phyloP scores from a whole-genome alignment of 768 basidiomycete species.

The Tylopilus sp. region DNA sequence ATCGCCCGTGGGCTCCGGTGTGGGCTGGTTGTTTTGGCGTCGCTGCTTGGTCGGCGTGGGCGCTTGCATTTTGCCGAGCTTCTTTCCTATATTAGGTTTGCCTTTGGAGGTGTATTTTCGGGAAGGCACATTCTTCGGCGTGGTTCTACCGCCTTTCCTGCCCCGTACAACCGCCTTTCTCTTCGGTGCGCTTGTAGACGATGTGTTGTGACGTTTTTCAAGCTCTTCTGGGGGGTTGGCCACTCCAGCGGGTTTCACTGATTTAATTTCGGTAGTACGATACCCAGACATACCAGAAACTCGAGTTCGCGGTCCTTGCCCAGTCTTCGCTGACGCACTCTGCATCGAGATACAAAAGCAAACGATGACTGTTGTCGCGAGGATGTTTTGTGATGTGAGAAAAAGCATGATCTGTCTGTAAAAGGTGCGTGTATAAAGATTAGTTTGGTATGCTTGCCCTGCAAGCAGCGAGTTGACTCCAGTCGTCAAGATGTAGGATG shows the following conservation, averaged over 20 bases:
- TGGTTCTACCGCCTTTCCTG: not conserved
- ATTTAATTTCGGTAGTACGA: not conserved
- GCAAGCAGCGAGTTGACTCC: conserved; percentile 7
- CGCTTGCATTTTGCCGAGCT: not conserved
- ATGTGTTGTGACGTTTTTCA: not conserved
- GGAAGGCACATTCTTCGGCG: not conserved
- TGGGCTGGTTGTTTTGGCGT: conserved; percentile 31
- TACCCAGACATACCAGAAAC: conserved; percentile 6
- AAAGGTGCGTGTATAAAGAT: not conserved
- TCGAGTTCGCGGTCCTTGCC: not conserved
- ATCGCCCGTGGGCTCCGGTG: conserved; percentile 38
- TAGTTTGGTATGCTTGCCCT: conserved; percentile 10
- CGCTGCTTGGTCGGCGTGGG: conserved; percentile 16
- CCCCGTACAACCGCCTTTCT: not conserved
- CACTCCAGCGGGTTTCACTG: not conserved
- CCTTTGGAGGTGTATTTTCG: not conserved
- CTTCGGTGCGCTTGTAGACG: not conserved
- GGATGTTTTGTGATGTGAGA: conserved; percentile 9
- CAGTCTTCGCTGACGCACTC: conserved; percentile 3
- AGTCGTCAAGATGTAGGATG: not conserved
- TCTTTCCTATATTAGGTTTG: not conserved
- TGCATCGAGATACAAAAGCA: conserved; percentile 7
- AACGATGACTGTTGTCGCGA: conserved; percentile 11
- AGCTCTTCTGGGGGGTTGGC: not conserved
- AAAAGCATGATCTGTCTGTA: conserved; percentile 5